Evolutionary conservation across 148 eudicot genomes (phyloP), one percentile per base, ranked within the genome.

Genomic region (Silene uniflora): DNA sequence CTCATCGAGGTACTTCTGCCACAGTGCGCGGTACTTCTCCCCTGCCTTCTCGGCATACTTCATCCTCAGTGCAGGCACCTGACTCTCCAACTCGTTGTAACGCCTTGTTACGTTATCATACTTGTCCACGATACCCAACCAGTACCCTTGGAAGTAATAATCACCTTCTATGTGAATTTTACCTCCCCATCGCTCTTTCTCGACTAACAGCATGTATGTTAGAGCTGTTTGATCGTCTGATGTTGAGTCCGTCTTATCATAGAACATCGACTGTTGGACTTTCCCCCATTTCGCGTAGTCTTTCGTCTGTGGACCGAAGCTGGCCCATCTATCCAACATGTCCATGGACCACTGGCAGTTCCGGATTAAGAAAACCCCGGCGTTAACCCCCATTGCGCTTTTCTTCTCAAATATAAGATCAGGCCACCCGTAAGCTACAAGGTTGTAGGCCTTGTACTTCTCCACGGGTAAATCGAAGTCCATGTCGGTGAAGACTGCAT

Each of bases 331-430:
- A 6, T 87, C 95, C 85, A 92, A 73, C 23, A 92, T 74, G 39
- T 90, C 93, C 81, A 92, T 75, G 1, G 97, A 85, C 98, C 96
- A 93, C 70, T 93, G 98, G 29, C 93, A 90, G 61, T 93, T 93
- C 2, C 98, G 75, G 12, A 91, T 87, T 27, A 93, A 55, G 49
- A 93, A 88, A 0, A 93, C 92, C 12, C 94, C 96, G 21, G 98
- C 93, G 54, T 93, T 91, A 21, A 91, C 54, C 58, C 92, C 84
- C 3, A 80, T 79, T 89, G 92, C 89, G 81, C 97, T 93, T 71
- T 56, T 78, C 17, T 82, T 52, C 72, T 87, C 77, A 69, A 77
- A 84, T 42, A 93, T 78, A 79, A 62, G 16, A 12, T 68, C 42
- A 25, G 63, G 56, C 90, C 96, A 90, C 4, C 96, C 98, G 59